Evolutionary conservation across 306 rosid genomes (phyloP), one percentile per base, ranked within the genome.

Genomic region (Gillenia trifoliata): DNA sequence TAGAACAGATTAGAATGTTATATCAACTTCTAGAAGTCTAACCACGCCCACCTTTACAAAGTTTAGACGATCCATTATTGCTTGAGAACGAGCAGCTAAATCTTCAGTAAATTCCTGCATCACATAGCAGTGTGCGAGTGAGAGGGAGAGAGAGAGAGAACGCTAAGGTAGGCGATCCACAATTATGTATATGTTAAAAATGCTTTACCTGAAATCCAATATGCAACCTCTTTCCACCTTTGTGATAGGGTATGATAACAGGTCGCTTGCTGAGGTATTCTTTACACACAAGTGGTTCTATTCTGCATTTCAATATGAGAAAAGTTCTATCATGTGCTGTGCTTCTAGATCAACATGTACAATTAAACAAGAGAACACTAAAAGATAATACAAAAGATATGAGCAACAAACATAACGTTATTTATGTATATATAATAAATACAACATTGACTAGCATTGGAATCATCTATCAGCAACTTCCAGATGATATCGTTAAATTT

Each of bases 241-340:
- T 88, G 84, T 94, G 99, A 73, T 92, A 94, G 3, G 99, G 99
- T 82, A 94, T 72, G 79, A 90, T 89, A 70, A 90, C 90, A 74
- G 99, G 98, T 0, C 98, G 93, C 74, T 85, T 79, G 79, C 77
- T 11, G n/a, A 80, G 11, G 84, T 78, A 90, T 72, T 94, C 97
- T 79, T 90, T 92, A 76, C 98, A 90, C 68, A 94, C 97, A 85
- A 94, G 98, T 69, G 99, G 99, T 73, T 94, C 99, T 82, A 94
- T 43, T 80, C 99, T 94, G 91, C 71, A 69, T 41, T 47, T 72
- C 80, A 70, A 74, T 70, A 40, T 22, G 76, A 77, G 54, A 76
- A 52, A 62, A 50, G 72, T 65, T 79, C 45, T 17, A 47, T 65
- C 25, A 81, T 55, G 57, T 56, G 34, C n/a, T 54, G 55, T 55